Base-by-base conservation (phyloP, 805 yeast genomes). In the Komagataella phaffii region DNA sequence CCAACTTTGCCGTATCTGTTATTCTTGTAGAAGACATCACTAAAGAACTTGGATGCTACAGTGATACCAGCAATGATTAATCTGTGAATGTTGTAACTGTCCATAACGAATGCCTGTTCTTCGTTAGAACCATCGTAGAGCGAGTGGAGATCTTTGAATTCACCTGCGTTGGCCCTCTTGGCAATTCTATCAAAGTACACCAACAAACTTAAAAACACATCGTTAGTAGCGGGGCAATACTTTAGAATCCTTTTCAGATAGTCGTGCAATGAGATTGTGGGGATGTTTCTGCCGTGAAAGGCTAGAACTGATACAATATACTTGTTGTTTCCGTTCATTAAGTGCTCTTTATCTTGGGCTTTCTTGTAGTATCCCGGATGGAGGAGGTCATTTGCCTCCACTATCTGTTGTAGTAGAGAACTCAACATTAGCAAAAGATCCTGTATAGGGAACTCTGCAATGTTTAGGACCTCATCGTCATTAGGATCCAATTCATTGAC, bases 211-310 rank as follows among this genome's bases (percentile, higher is more conserved):
- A 93, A 70, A 65, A 90, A 93, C 40, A 93, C 98, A 64, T 93
- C 98, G 66, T 91, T 91, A 2, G 99, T 90, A n/a, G 93, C 93
- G 0, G 99, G 98, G 65, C 99, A 93, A 68, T 93, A 93, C 67
- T 91, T 91, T 64, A 91, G 78, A 24, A 93, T 91, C 62, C 99
- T 80, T 46, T 88, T 78, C 54, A 93, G 74, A 64, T 93, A 93
- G 18, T 95, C 93, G 60, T 88, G 89, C 49, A 93, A 75, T 10
- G 90, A 80, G 51, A 93, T 93, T n/a, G 95, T 96, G 1, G 99
- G 99, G 7, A 93, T 83, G 62, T 91, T 95, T 53, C 95, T 82
- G 17, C 99, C 99, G 65, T 89, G 96, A 65, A 93, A 93, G 48
- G 96, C 93, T 53, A 91, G 70, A 3, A 91, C 87, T 54, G 80